Evolutionary conservation across 225 moss, liverwort and hornwort genomes (phyloP).

Genomic region (Thuidium tamariscinum): DNA sequence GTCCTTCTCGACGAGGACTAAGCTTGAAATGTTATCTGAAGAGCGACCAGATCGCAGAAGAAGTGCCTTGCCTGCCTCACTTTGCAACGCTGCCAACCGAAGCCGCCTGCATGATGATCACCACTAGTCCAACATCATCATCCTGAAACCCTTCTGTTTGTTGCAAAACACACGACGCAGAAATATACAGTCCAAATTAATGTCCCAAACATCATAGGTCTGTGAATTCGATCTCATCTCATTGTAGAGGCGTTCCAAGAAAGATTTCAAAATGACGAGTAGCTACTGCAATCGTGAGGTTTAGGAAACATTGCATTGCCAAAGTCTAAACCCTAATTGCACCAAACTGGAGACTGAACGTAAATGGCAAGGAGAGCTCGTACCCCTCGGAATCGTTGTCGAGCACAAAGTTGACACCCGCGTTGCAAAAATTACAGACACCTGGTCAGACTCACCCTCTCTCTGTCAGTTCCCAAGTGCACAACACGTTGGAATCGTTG

Average conservation of each 20-base stretch:
- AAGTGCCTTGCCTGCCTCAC: slow-evolving; percentile 72
- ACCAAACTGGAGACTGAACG: not conserved
- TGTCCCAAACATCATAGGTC: not conserved
- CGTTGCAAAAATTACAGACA: slow-evolving; percentile 91
- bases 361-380: not conserved
- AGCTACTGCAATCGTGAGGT: not conserved
- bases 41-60: slow-evolving; percentile 60
- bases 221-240: not conserved
- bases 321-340: not conserved
- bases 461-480: not conserved
- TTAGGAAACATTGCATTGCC: not conserved
- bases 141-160: not conserved
- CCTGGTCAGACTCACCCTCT: slow-evolving; percentile 20
- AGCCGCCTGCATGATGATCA: slow-evolving; percentile 28
- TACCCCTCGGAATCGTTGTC: slow-evolving; percentile 77
- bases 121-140: not conserved
- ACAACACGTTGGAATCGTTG: not conserved
- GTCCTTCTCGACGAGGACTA: slow-evolving; percentile 59
- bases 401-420: slow-evolving; percentile 66
- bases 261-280: not conserved
- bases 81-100: slow-evolving; percentile 84
- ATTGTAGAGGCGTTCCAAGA: not conserved
- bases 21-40: slow-evolving; percentile 48
- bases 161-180: not conserved
- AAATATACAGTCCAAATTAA: not conserved